Evolutionary conservation across 129 eudicot species (phyloP), one percentile per base, ranked within the genome.

Genomic region (Flaveria bidentis): DNA sequence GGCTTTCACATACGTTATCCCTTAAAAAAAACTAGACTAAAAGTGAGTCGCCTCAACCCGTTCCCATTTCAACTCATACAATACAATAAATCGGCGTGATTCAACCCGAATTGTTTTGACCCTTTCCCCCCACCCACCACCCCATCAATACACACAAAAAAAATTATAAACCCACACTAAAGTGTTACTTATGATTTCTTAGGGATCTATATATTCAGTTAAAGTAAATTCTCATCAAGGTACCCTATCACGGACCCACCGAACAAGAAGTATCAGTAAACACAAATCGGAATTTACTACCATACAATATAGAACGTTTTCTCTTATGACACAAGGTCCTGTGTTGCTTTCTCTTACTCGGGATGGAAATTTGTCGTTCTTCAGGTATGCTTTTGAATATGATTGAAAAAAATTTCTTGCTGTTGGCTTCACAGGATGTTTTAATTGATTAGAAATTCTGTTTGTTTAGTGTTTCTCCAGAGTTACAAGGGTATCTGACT

Each of bases 191-290:
- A 69, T 82, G 75, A 63, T 56, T 82, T 20, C 83, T 78, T 88
- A 93, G 98, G 98, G 98, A 81, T 88, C 87, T 88, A 86, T 90
- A 85, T 87, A 93, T 87, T 82, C 97, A 65, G 88, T 94, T 58
- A 84, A 80, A 81, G 91, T 91, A 84, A 77, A 94, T 57, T 78
- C 98, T 42, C 97, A 55, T 69, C 87, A 91, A 52, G 98, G 98
- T 67, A 75, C 81, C 23, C 56, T 94, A 52, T 87, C 97, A 50
- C 85, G 96, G 45, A 60, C 92, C 57, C 93, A 94, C 69, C 93
- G 93, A 64, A 81, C 84, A 80, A 85, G 81, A 73, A 87, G 80
- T 73, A 84, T 80, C 76, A 75, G 83, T 85, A 91, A 91, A 77
- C 81, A 57, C 23, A 89, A 82, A 79, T 89, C 96, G 66, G 89